Evolutionary conservation across 768 basidiomycete genomes (phyloP), one percentile per base, ranked within the genome.

Genomic region (Leccinum disarticulatum): DNA sequence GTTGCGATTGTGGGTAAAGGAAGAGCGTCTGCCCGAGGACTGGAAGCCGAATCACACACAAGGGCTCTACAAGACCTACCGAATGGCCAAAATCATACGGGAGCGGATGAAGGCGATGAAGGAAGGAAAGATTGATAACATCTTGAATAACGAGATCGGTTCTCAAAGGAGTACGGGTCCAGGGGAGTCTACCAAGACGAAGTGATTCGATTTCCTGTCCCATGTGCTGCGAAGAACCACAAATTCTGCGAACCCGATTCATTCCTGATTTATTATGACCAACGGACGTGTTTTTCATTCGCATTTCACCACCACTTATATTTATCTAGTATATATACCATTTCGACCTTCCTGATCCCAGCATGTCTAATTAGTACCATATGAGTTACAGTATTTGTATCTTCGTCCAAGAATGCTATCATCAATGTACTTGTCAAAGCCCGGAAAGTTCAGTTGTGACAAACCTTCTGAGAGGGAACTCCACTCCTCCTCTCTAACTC

Each of bases 1-100:
- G 70, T 65, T 86, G 27, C 69, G 76, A 17, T 66, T 69, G 5
- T 88, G 85, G 85, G 74, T 86, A 28, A 64, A 69, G 10, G 62
- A 82, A 33, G 85, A 85, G 64, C 75, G 81, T 7, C 62, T 88
- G 13, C 85, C 86, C 1, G 69, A 70, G 4, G 65, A 57, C 15
- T 78, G 77, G 77, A 54, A 52, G 36, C 74, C 74, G 3, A 50
- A 54, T 43, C 76, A 76, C 48, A 66, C 59, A 6, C 69, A 68
- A 8, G 68, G 71, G n/a, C 66, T 76, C 17, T 66, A 63, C 53
- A 60, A 66, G 62, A 72, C 74, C 1, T 68, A 73, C 61, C 63
- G 48, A 13, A 72, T 73, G 74, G 3, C 72, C 3, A 67, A 61
- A 11, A 62, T 65, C 14, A 54, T 76, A 33, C 64, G 74, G 7